Evolutionary conservation across 75 land plant genomes (phyloP), one percentile per base, ranked within the genome.

Genomic region (Pseudotsuga menziesii): DNA sequence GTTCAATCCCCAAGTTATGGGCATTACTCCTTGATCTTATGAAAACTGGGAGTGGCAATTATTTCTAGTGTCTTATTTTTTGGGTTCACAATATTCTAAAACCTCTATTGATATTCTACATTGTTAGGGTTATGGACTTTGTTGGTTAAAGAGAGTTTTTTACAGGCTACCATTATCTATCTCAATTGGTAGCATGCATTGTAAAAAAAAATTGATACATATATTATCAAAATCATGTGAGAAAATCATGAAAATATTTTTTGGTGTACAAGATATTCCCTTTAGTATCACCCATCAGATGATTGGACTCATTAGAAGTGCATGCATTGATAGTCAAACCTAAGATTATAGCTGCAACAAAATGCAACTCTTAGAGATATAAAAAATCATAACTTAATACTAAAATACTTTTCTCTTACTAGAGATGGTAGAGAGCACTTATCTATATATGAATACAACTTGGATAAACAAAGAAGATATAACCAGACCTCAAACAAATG

Each of bases 291-390:
- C 90, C 88, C 35, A 89, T 72, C 23, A 90, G 74, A 41, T 78
- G 89, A 52, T 87, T 87, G 22, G 87, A 58, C 25, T 91, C 92
- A 56, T 93, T 91, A 58, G 88, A 88, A 13, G 78, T 56, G 78
- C 92, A 93, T 29, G 93, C 74, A 81, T 96, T 93, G 41, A 96
- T 85, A 3, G 92, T 80, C 67, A 96, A 26, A 23, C 99, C 99
- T 96, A 81, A 4, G 55, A 72, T 76, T 39, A 73, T 29, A 73
- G 58, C 16, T 0, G 35, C 57, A 73, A 73, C 4, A 15, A 32
- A 69, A 69, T 69, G 72, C 35, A 69, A 69, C 72, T 39, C 44
- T 69, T 52, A 69, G 72, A 41, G 35, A 41, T 20, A n/a, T n/a
- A n/a, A n/a, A n/a, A n/a, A n/a, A n/a, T n/a, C 25, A 8, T 13